These are phyloP conservation scores for Leccinellum rugosiceps DNA, from an alignment of 768 basidiomycete genomes.

Conservation along the genomic window DNA sequence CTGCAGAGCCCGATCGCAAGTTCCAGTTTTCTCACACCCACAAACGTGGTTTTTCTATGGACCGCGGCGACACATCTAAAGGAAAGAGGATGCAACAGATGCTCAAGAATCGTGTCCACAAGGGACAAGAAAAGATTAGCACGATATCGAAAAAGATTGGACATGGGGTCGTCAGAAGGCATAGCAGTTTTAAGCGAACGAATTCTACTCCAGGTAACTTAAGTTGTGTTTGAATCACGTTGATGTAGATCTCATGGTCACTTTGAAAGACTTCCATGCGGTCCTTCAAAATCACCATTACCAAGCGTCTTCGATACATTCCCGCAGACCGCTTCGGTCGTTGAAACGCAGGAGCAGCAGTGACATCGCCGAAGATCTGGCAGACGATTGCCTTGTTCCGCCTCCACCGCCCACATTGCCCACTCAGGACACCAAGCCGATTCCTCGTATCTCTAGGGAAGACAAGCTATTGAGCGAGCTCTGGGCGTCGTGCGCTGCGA, in stretches of 20 bases:
- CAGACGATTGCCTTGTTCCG: slow-evolving; percentile 38
- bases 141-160: slow-evolving; percentile 79
- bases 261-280: slow-evolving; percentile 61
- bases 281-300: slow-evolving; percentile 57
- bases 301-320: slow-evolving; percentile 84
- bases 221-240: slow-evolving; percentile 10
- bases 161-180: slow-evolving; percentile 58
- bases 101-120: slow-evolving; percentile 70
- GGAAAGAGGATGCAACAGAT: slow-evolving; percentile 76
- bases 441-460: slow-evolving; percentile 48
- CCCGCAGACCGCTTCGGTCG: slow-evolving; percentile 58
- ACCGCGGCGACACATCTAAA: slow-evolving; percentile 47
- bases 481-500: slow-evolving; percentile 94
- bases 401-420: slow-evolving; percentile 36
- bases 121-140: slow-evolving; percentile 67
- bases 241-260: background rate
- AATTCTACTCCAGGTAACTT: slow-evolving; percentile 67
- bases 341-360: slow-evolving; percentile 36
- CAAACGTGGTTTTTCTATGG: slow-evolving; percentile 31
- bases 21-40: slow-evolving; percentile 16
- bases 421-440: slow-evolving; percentile 28
- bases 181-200: slow-evolving; percentile 53
- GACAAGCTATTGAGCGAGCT: slow-evolving; percentile 74
- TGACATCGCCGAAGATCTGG: slow-evolving; percentile 29
- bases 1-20: slow-evolving; percentile 33